phyloP scores from a whole-genome alignment of 1,284 basidiomycete genomes.

The Anthracocystis panici-leucophaei region DNA sequence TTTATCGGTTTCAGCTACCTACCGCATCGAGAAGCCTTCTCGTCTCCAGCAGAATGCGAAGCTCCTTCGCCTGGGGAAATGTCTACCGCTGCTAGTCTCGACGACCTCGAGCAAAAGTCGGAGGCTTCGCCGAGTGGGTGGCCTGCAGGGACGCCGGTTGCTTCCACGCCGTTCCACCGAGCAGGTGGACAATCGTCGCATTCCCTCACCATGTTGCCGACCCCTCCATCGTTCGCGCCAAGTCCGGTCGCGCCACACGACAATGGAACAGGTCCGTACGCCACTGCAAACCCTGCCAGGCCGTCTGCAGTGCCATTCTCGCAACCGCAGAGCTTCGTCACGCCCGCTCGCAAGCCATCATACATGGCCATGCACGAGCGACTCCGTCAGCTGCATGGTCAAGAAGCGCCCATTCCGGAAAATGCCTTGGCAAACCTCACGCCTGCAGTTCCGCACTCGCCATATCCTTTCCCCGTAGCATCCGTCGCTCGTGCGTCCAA shows the following conservation, averaged over 20 bases:
- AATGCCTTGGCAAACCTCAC: conserved; percentile 28
- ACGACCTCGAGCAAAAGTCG: conserved; percentile 14
- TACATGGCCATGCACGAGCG: conserved; percentile 50
- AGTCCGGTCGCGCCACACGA: conserved; percentile 20
- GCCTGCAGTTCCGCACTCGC: conserved; percentile 56
- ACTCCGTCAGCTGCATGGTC: conserved; percentile 43
- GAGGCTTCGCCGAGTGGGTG: conserved; percentile 20
- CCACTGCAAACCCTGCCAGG: conserved; percentile 6
- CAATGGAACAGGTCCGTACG: not conserved
- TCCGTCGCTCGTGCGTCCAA: conserved; percentile 31
- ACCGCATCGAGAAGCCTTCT: conserved; percentile 49
- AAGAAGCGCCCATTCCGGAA: conserved; percentile 42
- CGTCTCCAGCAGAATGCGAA: not conserved
- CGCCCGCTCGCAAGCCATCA: conserved; percentile 57
- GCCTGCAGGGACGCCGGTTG: conserved; percentile 40
- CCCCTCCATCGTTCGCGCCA: conserved; percentile 48
- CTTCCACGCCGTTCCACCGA: conserved; percentile 52
- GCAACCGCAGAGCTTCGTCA: conserved; percentile 52
- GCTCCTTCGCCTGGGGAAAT: conserved; percentile 21
- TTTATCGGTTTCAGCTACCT: conserved; percentile 62
- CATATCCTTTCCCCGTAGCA: conserved; percentile 65
- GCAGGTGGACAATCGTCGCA: conserved; percentile 17
- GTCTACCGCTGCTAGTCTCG: conserved; percentile 43
- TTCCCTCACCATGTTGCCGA: conserved; percentile 33
- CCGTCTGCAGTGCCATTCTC: conserved; percentile 8